Evolutionary conservation across 192 early-diverging fungal genomes (phyloP).

Genomic region (Mortierella antarctica): DNA sequence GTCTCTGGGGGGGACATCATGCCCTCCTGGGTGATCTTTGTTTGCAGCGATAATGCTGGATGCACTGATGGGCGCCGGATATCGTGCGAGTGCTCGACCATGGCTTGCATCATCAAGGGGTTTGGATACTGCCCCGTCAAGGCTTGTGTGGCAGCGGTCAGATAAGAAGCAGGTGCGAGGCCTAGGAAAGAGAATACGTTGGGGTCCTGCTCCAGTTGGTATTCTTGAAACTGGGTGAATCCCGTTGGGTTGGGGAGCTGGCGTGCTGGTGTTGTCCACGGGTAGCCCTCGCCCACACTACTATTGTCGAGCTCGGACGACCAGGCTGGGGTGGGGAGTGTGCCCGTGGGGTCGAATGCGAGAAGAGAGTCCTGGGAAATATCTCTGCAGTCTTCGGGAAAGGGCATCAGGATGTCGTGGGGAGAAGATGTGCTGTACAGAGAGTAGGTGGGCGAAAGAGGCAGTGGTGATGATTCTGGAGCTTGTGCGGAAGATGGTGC

Average conservation of each 20-base stretch:
- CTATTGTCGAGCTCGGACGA: background rate
- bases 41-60: background rate
- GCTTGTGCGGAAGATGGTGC: background rate
- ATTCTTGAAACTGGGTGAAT: conserved; percentile 33
- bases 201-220: conserved; percentile 32
- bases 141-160: conserved; percentile 40
- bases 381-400: conserved; percentile 5
- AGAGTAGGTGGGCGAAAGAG: conserved; percentile 7
- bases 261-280: conserved; percentile 1
- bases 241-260: conserved; percentile 6
- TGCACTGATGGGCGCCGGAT: background rate
- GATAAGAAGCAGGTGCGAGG: conserved; percentile 28
- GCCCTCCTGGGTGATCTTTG: conserved; percentile 5
- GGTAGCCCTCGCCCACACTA: background rate
- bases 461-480: background rate
- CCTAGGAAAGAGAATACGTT: conserved; percentile 24
- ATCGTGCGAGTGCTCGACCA: background rate
- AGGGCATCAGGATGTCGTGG: conserved; percentile 31
- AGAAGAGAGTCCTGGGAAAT: conserved; percentile 14
- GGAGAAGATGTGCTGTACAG: conserved; percentile 35
- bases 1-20: conserved; percentile 44
- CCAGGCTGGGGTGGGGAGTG: background rate
- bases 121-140: conserved; percentile 11
- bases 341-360: conserved; percentile 11
- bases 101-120: conserved; percentile 11